A percentile compares a stretch with the other conserved stretches of the same genome.
phyloP scores from a whole-genome alignment of 176 grass and related monocot species.

The Aegilops longissima region DNA sequence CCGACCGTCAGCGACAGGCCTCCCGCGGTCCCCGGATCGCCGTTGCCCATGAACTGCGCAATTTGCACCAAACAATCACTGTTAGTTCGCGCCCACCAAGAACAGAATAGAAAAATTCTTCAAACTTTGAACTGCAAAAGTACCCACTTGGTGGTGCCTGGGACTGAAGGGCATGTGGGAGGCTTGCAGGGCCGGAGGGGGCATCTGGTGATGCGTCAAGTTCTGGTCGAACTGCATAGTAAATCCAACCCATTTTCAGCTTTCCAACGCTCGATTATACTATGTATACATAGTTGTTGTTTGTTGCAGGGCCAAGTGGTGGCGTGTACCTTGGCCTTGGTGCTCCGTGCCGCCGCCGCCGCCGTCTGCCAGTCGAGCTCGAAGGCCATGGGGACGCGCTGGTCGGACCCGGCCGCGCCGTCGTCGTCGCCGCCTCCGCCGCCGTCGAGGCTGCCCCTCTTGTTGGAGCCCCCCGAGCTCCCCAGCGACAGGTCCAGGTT shows the following conservation, averaged over 20 bases:
- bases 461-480: conserved; percentile 61
- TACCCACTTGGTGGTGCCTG: conserved; percentile 61
- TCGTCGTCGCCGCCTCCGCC: conserved; percentile 29
- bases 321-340: conserved; percentile 60
- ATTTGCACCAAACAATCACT: conserved; percentile 4
- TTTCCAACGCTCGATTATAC: neutral
- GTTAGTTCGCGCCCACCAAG: conserved; percentile 12
- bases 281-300: no score
- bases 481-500: conserved; percentile 91
- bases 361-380: conserved; percentile 60
- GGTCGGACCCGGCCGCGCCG: conserved; percentile 38
- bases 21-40: conserved; percentile 33
- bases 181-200: conserved; percentile 31
- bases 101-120: neutral
- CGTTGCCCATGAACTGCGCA: conserved; percentile 40
- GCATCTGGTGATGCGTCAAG: conserved; percentile 54
- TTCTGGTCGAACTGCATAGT: conserved; percentile 51
- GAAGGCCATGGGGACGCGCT: conserved; percentile 57
- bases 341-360: conserved; percentile 39
- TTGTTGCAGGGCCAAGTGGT: neutral
- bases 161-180: conserved; percentile 39
- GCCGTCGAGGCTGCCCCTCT: conserved; percentile 44
- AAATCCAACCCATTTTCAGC: neutral
- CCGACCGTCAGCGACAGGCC: conserved; percentile 55
- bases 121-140: neutral